Conservation (phyloP, 306 rosid species). For the Medicago ruthenica region DNA sequence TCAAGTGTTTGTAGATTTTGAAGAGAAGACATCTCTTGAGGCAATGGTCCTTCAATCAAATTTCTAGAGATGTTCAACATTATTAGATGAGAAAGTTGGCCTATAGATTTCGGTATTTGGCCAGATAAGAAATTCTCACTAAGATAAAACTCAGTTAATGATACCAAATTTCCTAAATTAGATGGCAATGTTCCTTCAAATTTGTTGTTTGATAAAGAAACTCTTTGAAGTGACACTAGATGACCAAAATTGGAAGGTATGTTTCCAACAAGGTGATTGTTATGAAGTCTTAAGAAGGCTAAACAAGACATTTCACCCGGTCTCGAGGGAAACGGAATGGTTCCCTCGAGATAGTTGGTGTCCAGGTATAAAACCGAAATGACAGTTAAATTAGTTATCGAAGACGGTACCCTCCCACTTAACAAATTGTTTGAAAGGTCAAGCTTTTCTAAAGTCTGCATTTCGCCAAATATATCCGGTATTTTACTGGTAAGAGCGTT, state of each 20-base stretch:
- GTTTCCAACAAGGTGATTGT: slow-evolving; percentile 55
- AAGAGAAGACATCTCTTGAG: slow-evolving; percentile 64
- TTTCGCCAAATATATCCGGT: slow-evolving; percentile 53
- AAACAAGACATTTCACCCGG: slow-evolving; percentile 56
- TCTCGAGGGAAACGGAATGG: slow-evolving; percentile 64
- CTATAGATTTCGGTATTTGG: slow-evolving; percentile 61
- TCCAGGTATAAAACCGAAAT: slow-evolving; percentile 56
- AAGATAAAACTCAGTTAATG: slow-evolving; percentile 59
- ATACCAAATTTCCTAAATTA: slow-evolving; percentile 54
- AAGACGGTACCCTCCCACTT: slow-evolving; percentile 24
- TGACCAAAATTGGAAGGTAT: slow-evolving; percentile 56
- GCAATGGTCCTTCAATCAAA: slow-evolving; percentile 63
- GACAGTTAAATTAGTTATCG: slow-evolving; percentile 56
- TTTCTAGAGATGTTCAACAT: slow-evolving; percentile 53
- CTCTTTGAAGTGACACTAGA: slow-evolving; percentile 58
- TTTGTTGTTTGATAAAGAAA: slow-evolving; percentile 58
- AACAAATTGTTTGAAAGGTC: slow-evolving; percentile 66
- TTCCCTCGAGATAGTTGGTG: slow-evolving; percentile 46
- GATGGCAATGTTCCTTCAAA: slow-evolving; percentile 67
- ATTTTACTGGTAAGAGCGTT: slow-evolving; percentile 54
- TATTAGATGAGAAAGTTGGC: slow-evolving; percentile 60
- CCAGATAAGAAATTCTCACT: slow-evolving; percentile 58
- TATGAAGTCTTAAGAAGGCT: slow-evolving; percentile 55
- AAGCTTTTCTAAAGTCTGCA: slow-evolving; percentile 57
- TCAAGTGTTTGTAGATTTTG: slow-evolving; percentile 59